Conservation (phyloP, 495 filamentous ascomycete species). For the Achaetomiella virescens region DNA sequence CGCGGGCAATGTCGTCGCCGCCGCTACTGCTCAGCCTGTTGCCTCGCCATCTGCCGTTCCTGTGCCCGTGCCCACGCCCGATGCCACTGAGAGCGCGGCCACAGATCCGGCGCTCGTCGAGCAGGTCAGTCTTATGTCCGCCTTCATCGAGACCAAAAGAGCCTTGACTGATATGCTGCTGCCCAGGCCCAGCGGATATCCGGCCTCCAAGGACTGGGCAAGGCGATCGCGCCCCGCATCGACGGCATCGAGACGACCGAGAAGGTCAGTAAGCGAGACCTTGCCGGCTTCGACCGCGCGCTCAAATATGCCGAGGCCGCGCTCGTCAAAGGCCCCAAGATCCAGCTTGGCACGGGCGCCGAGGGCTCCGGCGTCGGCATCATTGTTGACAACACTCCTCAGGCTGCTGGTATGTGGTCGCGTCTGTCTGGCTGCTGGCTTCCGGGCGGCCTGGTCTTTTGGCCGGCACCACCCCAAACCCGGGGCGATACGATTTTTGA, state of each 20-base stretch:
- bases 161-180: not conserved
- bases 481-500: too few species aligned
- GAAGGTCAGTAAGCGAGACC: conserved; percentile 32
- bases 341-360: conserved; percentile 43
- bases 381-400: conserved; percentile 36
- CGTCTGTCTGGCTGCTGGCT: too few species aligned
- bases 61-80: conserved; percentile 4
- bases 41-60: not conserved
- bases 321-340: conserved; percentile 39
- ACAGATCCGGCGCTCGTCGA: conserved; percentile 33
- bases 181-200: conserved; percentile 33
- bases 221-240: conserved; percentile 41
- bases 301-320: conserved; percentile 42
- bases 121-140: conserved; percentile 16
- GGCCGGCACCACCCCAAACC: too few species aligned
- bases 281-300: conserved; percentile 44
- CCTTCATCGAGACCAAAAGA: not conserved
- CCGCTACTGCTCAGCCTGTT: not conserved
- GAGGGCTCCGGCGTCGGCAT: conserved; percentile 46
- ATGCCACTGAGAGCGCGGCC: conserved; percentile 20
- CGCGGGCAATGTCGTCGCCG: conserved; percentile 9
- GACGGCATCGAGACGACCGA: not conserved
- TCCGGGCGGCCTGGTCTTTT: too few species aligned
- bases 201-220: conserved; percentile 44
- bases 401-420: conserved; percentile 18